Conservation (phyloP, 306 rosid genomes). For the Vicia faba region DNA sequence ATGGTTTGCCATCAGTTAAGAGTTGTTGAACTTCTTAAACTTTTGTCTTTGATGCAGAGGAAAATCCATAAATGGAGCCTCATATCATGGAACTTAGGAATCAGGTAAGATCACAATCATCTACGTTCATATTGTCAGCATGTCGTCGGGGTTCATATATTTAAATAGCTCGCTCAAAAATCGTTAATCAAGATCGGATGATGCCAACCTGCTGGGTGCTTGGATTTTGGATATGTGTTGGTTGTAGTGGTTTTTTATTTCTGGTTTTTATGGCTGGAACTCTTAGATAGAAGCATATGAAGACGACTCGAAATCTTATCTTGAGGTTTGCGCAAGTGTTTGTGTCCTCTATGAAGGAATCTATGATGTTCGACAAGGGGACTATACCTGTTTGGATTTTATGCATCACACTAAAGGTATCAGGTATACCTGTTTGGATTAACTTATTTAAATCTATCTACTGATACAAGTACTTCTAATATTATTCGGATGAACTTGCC, state of each 20-base stretch:
- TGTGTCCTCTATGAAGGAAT: slow-evolving; percentile 53
- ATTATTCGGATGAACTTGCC: neutral
- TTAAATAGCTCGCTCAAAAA: too few relatives aligned
- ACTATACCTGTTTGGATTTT: slow-evolving; percentile 47
- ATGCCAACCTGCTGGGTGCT: slow-evolving; percentile 40
- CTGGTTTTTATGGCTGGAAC: slow-evolving; percentile 51
- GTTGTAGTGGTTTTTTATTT: slow-evolving; percentile 38
- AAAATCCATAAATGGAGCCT: too few relatives aligned
- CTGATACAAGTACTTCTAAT: neutral
- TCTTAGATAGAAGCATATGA: slow-evolving; percentile 48
- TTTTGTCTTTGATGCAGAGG: too few relatives aligned
- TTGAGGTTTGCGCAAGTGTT: slow-evolving; percentile 57
- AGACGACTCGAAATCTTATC: slow-evolving; percentile 59
- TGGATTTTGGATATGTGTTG: slow-evolving; percentile 56
- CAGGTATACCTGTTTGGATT: slow-evolving; percentile 20
- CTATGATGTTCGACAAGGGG: slow-evolving; percentile 44
- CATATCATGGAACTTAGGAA: too few relatives aligned
- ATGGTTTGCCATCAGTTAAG: too few relatives aligned
- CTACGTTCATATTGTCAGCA: too few relatives aligned
- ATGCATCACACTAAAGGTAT: slow-evolving; percentile 58
- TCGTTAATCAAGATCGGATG: too few relatives aligned
- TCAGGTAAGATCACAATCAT: too few relatives aligned
- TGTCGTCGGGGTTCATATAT: too few relatives aligned
- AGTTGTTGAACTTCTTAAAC: too few relatives aligned
- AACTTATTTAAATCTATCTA: too few relatives aligned